Conservation (phyloP, 495 filamentous ascomycete species). For the Aspergillus steynii region DNA sequence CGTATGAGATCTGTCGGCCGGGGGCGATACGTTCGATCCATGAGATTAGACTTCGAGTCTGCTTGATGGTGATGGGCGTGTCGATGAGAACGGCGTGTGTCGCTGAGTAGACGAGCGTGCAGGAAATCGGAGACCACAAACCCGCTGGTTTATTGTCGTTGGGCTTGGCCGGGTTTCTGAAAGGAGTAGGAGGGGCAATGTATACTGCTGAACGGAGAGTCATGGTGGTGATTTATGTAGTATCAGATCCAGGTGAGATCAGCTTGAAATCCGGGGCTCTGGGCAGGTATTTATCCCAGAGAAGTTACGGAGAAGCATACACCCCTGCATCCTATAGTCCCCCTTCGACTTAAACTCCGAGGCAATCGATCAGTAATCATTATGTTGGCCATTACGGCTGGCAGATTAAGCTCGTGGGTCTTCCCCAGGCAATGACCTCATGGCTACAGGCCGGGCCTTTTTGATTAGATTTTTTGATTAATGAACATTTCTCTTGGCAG, state of each 20-base stretch:
- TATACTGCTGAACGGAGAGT: constrained; percentile 11
- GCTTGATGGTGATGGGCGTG: constrained; percentile 21
- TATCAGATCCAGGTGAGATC: no score
- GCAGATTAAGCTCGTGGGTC: neutral
- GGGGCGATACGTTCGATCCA: constrained; percentile 19
- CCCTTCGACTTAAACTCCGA: neutral
- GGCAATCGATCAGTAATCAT: constrained; percentile 5
- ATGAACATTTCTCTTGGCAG: neutral
- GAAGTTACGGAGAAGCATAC: no score
- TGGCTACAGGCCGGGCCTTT: no score
- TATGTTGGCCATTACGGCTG: neutral
- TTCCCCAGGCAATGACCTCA: no score
- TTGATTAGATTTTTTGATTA: constrained; percentile 1
- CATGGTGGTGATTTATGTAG: neutral
- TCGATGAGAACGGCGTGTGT: constrained; percentile 24
- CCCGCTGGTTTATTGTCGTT: constrained; percentile 1
- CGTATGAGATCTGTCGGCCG: constrained; percentile 28
- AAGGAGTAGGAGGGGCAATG: constrained; percentile 8
- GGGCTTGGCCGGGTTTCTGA: constrained; percentile 5
- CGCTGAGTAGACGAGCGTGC: constrained; percentile 19
- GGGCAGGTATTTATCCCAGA: no score
- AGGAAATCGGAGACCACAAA: constrained; percentile 21
- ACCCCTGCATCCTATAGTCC: neutral
- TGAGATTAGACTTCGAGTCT: constrained; percentile 13
- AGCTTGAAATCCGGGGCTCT: no score